phyloP scores from a whole-genome alignment of 2,329 filamentous ascomycete genomes.

The Scleromitrula shiraiana region DNA sequence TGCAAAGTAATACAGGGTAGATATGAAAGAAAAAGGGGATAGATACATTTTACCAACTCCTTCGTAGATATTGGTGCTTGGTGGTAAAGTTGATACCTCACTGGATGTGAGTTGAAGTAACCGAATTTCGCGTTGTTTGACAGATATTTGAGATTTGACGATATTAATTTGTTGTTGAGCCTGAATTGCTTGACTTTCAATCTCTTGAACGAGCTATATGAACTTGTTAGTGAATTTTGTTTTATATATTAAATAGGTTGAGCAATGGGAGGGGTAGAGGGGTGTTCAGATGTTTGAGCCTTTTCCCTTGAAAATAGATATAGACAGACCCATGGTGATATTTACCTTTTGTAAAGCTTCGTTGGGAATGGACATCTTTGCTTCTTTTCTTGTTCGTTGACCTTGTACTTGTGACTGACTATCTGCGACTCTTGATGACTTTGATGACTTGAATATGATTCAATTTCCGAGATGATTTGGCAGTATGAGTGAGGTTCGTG shows the following conservation, averaged over 20 bases:
- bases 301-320: background rate
- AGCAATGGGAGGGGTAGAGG: conserved; percentile 1
- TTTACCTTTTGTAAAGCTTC: conserved; percentile 85
- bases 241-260: conserved; percentile 2
- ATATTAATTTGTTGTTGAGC: conserved; percentile 89
- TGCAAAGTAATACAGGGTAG: background rate
- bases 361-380: conserved; percentile 82
- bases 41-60: conserved; percentile 93
- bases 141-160: conserved; percentile 73
- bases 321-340: background rate
- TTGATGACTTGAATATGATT: no score
- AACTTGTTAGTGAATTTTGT: conserved; percentile 1
- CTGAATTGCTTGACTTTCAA: conserved; percentile 78
- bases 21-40: background rate
- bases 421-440: no score
- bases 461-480: no score
- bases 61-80: conserved; percentile 78
- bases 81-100: conserved; percentile 70
- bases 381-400: background rate
- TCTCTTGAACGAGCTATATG: conserved; percentile 83
- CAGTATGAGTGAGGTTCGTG: no score
- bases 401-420: background rate
- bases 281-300: background rate
- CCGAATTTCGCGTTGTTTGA: conserved; percentile 82
- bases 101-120: conserved; percentile 79